Evolutionary conservation across 1,284 basidiomycete species (phyloP), one percentile per base, ranked within the genome.

Genomic region (Chiua sp.): DNA sequence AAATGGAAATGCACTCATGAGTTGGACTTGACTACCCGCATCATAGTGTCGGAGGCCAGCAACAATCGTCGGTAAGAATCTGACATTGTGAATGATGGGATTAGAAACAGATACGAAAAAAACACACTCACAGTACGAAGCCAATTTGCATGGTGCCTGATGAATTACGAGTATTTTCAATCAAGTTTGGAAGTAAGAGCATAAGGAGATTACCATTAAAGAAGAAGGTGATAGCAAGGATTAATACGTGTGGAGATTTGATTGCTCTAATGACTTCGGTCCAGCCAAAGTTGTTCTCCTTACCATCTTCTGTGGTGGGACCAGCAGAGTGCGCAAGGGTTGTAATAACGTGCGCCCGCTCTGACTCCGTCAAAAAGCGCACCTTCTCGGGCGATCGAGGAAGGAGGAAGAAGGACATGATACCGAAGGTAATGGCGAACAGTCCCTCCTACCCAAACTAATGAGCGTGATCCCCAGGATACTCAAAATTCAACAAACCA

Each of bases 11-110:
- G 82, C 81, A 30, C 76, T 82, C 80, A 82, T 79, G 6, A 84
- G 72, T 54, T 85, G 83, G 13, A 82, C 80, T 4, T 67, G 68
- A 15, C 76, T 74, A 22, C 78, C 75, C 4, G 73, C 72, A 59
- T 32, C 30, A 32, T 32, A 10, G 8, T 78, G 83, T 30, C 82
- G 82, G 5, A 85, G 74, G 12, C 72, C 64, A 44, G 74, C 72
- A 6, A 86, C 77, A 57, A 86, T 83, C 3, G 80, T 79, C 6
- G 87, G 85, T 6, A 82, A 74, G 63, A 88, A 88, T 68, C 82
- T 84, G 53, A 10, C 18, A 6, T 44, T 12, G 30, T 35, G 18
- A 7, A 42, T 4, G 35, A 69, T 28, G 69, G 53, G 15, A 28
- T 35, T 26, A 10, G 26, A 37, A 55, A 26, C 5, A 28, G 7